Base-by-base conservation (phyloP, 805 yeast genomes). In the Saccharomycopsis capsularis region DNA sequence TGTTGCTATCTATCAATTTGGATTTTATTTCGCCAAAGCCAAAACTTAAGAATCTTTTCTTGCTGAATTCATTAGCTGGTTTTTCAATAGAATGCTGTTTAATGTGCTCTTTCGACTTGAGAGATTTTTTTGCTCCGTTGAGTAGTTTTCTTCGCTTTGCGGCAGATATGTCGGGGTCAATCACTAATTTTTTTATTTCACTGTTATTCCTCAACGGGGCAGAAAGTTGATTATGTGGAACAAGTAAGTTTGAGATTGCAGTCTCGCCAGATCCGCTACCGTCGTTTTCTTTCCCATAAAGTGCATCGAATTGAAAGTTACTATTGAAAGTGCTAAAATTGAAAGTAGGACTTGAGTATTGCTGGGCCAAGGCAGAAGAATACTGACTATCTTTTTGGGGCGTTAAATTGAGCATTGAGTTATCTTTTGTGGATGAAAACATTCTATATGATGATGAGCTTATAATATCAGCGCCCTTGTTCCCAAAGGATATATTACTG, bases 131-230 rank as follows among this genome's bases (percentile, higher is more conserved):
- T 3, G 46, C 47, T 0, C 67, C 68, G 7, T 62, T 55, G 3
- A 69, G 59, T 3, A 71, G 56, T 52, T 66, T 69, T 38, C 67
- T 42, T 54, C 69, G 68, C 54, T 71, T 70, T 0, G 74, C 71
- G 5, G 71, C 73, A 37, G 70, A 68, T 55, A 74, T 65, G 3
- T 58, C 56, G 15, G 73, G 65, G 47, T 71, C 74, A 16, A 71
- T 68, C 37, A 66, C 66, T 43, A 71, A 50, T 51, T 62, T 68
- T 41, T 66, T 62, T 49, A 68, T 57, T 3, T 58, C 62, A 3
- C 23, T 24, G 22, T 30, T 32, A 21, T 30, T 46, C 7, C 34
- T 19, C 6, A 15, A 11, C 7, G 7, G 7, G 18, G 6, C 18
- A 9, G 16, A 16, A 37, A 37, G 11, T 37, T n/a, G 21, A n/a